Evolutionary conservation across 208 protist genomes (phyloP).

Genomic region (Leishmania braziliensis): DNA sequence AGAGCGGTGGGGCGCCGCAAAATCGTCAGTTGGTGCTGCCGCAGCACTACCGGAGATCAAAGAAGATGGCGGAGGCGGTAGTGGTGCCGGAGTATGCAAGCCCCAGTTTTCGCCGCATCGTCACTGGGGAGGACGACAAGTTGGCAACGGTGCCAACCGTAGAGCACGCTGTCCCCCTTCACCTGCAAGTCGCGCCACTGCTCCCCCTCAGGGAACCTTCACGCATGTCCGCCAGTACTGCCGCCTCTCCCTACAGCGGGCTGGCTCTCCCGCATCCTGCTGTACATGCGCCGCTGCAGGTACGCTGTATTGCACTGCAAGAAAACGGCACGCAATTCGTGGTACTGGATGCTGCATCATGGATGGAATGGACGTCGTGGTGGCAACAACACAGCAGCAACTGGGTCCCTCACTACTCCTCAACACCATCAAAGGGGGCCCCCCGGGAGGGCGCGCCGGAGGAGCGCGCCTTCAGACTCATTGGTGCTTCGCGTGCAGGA

Average conservation of each 20-base stretch:
- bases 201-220: not conserved
- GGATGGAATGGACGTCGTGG: conserved; percentile 23
- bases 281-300: not conserved
- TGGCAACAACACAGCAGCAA: conserved; percentile 2
- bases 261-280: not conserved
- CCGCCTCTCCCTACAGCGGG: not conserved
- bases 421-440: not conserved
- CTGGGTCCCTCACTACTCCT: not conserved
- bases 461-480: not conserved
- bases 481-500: not conserved
- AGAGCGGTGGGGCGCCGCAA: conserved; percentile 17
- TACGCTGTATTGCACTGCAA: conserved; percentile 15
- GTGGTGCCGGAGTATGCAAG: conserved; percentile 26
- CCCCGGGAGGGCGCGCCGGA: not conserved
- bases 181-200: not conserved
- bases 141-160: not conserved
- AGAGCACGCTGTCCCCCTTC: not conserved
- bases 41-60: conserved; percentile 24
- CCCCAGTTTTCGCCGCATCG: conserved; percentile 14
- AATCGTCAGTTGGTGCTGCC: conserved; percentile 32
- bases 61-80: conserved; percentile 34
- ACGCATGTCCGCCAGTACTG: not conserved
- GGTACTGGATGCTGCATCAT: conserved; percentile 28
- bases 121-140: not conserved
- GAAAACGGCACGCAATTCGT: not conserved